Conservation (phyloP, 176 grass and related monocot species). For the Raddia distichophylla region DNA sequence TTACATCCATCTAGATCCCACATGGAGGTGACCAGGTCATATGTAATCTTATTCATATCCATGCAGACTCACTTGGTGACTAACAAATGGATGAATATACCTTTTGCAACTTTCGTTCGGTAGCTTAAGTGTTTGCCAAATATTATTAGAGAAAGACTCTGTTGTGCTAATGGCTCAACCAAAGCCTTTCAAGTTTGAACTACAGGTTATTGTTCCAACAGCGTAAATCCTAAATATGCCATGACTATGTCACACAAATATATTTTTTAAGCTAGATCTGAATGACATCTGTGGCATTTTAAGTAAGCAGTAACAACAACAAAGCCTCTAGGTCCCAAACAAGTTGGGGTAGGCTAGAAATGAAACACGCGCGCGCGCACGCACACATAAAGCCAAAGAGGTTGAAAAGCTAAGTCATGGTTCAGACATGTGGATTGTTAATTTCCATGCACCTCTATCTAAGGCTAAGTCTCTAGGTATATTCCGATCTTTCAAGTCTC, state of each 20-base stretch:
- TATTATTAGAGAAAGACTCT: neutral
- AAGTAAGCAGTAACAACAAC: neutral
- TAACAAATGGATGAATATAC: slow-evolving; percentile 25
- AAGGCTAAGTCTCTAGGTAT: too few species aligned
- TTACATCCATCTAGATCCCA: slow-evolving; percentile 20
- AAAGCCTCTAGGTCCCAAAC: too few species aligned
- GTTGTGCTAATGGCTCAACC: slow-evolving; percentile 13
- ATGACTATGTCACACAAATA: slow-evolving; percentile 8
- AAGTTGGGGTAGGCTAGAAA: too few species aligned
- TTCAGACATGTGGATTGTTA: too few species aligned
- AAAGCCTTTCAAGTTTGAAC: slow-evolving; percentile 7
- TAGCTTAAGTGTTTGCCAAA: slow-evolving; percentile 23
- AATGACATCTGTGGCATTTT: slow-evolving; percentile 4
- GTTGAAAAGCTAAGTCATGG: too few species aligned
- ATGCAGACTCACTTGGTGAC: neutral
- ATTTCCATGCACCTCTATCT: too few species aligned
- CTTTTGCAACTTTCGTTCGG: slow-evolving; percentile 1
- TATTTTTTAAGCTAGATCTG: neutral
- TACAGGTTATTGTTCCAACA: neutral
- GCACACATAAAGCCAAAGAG: too few species aligned
- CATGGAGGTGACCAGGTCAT: neutral
- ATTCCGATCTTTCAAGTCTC: too few species aligned
- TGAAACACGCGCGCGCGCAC: too few species aligned
- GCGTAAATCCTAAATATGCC: neutral
- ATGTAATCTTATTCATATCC: neutral